Base-by-base conservation (phyloP, 805 yeast species). In the Sporopachydermia lactativora region DNA sequence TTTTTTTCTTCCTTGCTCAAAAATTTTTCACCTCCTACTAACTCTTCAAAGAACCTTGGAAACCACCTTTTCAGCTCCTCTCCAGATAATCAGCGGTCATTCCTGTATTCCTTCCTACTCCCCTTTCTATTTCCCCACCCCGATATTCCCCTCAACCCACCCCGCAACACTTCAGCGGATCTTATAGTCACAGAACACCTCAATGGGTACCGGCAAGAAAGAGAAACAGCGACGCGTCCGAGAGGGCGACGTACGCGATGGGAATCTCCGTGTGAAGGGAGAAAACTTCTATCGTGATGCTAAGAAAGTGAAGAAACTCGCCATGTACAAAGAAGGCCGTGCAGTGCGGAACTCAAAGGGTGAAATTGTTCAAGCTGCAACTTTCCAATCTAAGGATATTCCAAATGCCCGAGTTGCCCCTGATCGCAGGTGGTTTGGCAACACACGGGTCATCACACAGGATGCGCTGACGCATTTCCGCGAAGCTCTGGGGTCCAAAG, bases 371-470 rank as follows among this genome's bases (percentile, higher is more conserved):
- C 70, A 74, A 55, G 95, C 95, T 36, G 96, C 97, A 15, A 77
- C 75, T 18, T 70, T 89, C 43, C 98, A 89, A 59, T 78, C 82
- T 49, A 77, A 85, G 3, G 88, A 85, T 47, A 69, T 82, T 18
- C 97, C 97, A 11, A 75, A 68, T 47, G 97, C 97, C 1, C 70
- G 98, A 45, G 94, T 89, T 36, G 95, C 84, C 56, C 97, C 98
- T 4, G 89, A 89, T 60, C 75, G 95, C 59, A 75, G 94, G 56
- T 89, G 97, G 98, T 92, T 92, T 57, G 96, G 96, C 39, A 92
- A 86, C 62, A 85, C 98, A 11, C 75, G 98, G 55, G 98, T 89
- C 35, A 89, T 89, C 54, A 89, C 96, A 3, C 98, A 89, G 59
- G 96, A 92, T 67, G 96, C 97, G 2, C 66, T 89, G 52, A 68